These are phyloP conservation scores for Phlebiopsis flavidoalba DNA, from an alignment of 768 basidiomycete genomes.

Conservation along the genomic window DNA sequence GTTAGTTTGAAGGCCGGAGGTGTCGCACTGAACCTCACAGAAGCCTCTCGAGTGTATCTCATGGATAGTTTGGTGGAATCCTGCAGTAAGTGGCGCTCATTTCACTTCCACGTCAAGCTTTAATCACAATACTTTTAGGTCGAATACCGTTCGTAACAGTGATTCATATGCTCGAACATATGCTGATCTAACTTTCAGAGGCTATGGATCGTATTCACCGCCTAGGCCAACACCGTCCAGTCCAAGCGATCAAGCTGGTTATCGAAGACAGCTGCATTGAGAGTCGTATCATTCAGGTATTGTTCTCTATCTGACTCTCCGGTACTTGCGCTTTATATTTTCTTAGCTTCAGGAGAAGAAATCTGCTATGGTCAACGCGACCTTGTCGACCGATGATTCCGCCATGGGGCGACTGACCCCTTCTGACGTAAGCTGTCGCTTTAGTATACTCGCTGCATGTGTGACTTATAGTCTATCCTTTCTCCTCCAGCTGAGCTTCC, in stretches of 20 bases:
- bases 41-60: constrained; percentile 89
- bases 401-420: constrained; percentile 94
- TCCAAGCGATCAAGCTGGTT: constrained; percentile 89
- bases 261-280: constrained; percentile 98
- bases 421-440: constrained; percentile 43
- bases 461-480: background rate
- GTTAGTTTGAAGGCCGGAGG: constrained; percentile 96
- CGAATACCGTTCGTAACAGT: constrained; percentile 2
- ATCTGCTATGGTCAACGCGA: constrained; percentile 89
- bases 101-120: background rate
- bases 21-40: constrained; percentile 85
- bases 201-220: constrained; percentile 98
- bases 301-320: constrained; percentile 6
- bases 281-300: constrained; percentile 83
- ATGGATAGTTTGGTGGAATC: constrained; percentile 99
- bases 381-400: constrained; percentile 75
- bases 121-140: background rate
- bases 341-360: constrained; percentile 92
- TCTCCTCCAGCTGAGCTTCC: constrained; percentile 33
- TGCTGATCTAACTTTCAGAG: constrained; percentile 40
- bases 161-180: background rate
- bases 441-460: background rate
- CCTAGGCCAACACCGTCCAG: constrained; percentile 90
- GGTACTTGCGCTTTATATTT: background rate
- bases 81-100: constrained; percentile 89